A percentile compares a stretch with the other conserved stretches of the same genome.
Evolutionary conservation across 2,329 filamentous ascomycete species (phyloP).

Genomic region (Sporothrix dimorphospora): DNA sequence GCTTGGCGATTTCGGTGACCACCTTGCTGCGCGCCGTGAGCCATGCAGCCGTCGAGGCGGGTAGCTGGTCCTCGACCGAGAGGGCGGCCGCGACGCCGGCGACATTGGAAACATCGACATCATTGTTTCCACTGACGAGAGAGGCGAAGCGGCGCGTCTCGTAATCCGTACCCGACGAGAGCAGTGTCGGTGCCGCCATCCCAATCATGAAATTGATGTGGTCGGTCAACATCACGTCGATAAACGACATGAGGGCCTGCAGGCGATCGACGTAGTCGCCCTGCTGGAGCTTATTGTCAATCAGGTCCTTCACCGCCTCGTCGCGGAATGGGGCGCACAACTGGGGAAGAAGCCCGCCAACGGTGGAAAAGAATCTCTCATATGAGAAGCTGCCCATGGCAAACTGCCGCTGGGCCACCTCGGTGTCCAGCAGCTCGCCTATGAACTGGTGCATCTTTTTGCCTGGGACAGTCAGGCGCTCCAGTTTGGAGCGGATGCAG

Average conservation of each 20-base stretch:
- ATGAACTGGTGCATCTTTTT: slow-evolving; percentile 77
- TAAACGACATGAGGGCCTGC: slow-evolving; percentile 73
- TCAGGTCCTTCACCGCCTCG: slow-evolving; percentile 69
- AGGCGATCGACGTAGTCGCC: slow-evolving; percentile 75
- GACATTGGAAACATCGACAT: slow-evolving; percentile 43
- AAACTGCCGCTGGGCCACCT: slow-evolving; percentile 71
- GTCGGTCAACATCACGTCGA: slow-evolving; percentile 77
- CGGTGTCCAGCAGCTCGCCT: slow-evolving; percentile 73
- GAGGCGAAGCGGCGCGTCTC: slow-evolving; percentile 73
- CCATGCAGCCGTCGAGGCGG: slow-evolving; percentile 68
- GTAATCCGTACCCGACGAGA: slow-evolving; percentile 72
- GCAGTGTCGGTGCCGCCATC: slow-evolving; percentile 70
- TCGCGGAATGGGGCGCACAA: slow-evolving; percentile 83
- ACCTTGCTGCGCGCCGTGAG: slow-evolving; percentile 65
- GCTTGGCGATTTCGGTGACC: slow-evolving; percentile 64
- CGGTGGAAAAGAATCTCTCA: slow-evolving; percentile 76
- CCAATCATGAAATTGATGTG: slow-evolving; percentile 81
- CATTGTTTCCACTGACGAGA: slow-evolving; percentile 50
- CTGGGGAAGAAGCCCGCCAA: slow-evolving; percentile 74
- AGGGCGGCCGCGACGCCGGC: slow-evolving; percentile 59
- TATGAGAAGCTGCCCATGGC: slow-evolving; percentile 76
- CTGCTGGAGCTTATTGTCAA: slow-evolving; percentile 61
- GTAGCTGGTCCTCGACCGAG: slow-evolving; percentile 42
- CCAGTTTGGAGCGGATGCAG: slow-evolving; percentile 71
- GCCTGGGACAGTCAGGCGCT: slow-evolving; percentile 69